phyloP scores from a whole-genome alignment of 2,329 filamentous ascomycete species.

The Aspergillus japonicus region DNA sequence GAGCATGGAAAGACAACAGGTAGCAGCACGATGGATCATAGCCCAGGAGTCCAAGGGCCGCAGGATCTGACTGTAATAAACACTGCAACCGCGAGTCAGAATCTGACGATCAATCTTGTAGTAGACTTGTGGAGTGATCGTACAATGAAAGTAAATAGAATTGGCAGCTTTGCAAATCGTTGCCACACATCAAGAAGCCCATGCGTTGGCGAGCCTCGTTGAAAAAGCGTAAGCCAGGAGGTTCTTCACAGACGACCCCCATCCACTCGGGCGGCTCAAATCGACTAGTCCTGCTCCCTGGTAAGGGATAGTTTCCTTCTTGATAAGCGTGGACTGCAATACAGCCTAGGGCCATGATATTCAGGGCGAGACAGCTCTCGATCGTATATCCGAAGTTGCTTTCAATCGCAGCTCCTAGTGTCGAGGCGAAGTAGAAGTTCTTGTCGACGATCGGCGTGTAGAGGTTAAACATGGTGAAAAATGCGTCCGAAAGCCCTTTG shows the following conservation, averaged over 20 bases:
- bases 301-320: constrained; percentile 49
- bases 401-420: constrained; percentile 50
- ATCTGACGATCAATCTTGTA: neutral
- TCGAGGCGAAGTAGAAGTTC: constrained; percentile 52
- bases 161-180: constrained; percentile 52
- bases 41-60: constrained; percentile 56
- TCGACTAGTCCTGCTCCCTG: constrained; percentile 34
- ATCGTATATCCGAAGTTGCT: constrained; percentile 53
- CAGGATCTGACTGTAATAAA: constrained; percentile 54
- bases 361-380: constrained; percentile 53
- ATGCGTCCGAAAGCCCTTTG: constrained; percentile 54
- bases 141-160: constrained; percentile 53
- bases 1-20: constrained; percentile 50
- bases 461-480: constrained; percentile 56
- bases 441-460: constrained; percentile 55
- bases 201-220: constrained; percentile 55
- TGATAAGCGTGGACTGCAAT: constrained; percentile 51
- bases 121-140: constrained; percentile 7
- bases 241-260: constrained; percentile 39
- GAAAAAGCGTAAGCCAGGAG: constrained; percentile 53
- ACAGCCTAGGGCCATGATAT: constrained; percentile 53
- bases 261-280: constrained; percentile 43
- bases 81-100: constrained; percentile 17
- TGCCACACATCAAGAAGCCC: constrained; percentile 53
- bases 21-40: constrained; percentile 53